These are phyloP conservation scores for Cicer arietinum DNA, from an alignment of 306 rosid species.

Conservation along the genomic window DNA sequence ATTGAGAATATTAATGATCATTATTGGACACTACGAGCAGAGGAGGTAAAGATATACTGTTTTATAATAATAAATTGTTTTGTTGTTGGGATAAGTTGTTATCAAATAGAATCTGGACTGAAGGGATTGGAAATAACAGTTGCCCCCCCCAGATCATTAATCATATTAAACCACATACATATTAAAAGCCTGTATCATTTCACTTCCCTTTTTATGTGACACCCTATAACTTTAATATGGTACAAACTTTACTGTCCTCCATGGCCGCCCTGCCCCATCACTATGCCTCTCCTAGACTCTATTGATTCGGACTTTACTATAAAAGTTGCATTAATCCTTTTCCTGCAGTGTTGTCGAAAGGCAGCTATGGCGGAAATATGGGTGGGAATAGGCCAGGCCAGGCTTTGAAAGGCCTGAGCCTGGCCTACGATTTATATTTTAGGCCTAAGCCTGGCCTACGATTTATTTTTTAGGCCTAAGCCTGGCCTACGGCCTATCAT, in stretches of 20 bases:
- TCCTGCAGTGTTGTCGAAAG: not conserved
- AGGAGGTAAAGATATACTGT: constrained; percentile 60
- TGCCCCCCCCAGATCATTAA: not conserved
- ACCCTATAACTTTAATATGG: not conserved
- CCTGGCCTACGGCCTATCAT: no score
- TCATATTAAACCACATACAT: not conserved
- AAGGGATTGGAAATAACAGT: not conserved
- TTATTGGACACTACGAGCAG: constrained; percentile 81
- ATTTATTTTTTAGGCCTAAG: no score
- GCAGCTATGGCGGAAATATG: no score
- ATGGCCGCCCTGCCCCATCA: not conserved
- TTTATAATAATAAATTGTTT: not conserved
- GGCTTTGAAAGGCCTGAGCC: no score
- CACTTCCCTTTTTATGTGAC: not conserved
- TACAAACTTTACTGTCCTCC: constrained; percentile 1
- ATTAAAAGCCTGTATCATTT: not conserved
- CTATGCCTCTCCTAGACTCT: not conserved
- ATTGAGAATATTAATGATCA: constrained; percentile 62
- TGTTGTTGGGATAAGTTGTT: not conserved
- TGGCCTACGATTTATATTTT: no score
- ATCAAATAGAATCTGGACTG: not conserved
- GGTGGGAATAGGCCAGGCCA: no score
- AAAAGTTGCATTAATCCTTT: not conserved
- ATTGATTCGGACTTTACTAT: not conserved
- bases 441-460: no score